Evolutionary conservation across 768 basidiomycete species (phyloP), one percentile per base, ranked within the genome.

Genomic region (Boletellus ananas): DNA sequence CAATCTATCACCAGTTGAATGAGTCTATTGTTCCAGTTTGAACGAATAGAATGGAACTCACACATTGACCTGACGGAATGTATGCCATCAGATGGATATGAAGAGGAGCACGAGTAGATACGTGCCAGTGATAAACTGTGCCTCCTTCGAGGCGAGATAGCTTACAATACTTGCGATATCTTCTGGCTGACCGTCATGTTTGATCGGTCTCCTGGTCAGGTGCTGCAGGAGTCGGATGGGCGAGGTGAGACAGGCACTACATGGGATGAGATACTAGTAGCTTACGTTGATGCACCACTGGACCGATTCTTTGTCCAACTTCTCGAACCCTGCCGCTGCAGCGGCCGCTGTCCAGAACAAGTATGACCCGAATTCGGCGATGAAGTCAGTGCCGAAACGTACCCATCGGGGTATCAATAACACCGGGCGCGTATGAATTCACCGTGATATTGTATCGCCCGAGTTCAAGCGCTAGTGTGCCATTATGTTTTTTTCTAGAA

Each of bases 111-210:
- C 13, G 12, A 37, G 7, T 4, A 6, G 8, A 43, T 21, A 2
- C 43, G 34, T 43, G 31, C 43, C 43, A 8, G 43, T 43, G 10
- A 43, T 43, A 1, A 31, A 70, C 13, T 65, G 60, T 3, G 71
- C 62, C 17, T 65, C 68, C n/a, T 69, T 62, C 8, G 70, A 72
- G 5, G 63, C 70, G 13, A 74, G 58, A 45, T 63, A 73, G 6
- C 71, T 71, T 0, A 72, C 70, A 5, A 67, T 16, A 9, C 58
- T 57, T 18, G 73, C 70, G 8, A 72, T 46, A 31, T 71, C 70
- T 33, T 71, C 65, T 6, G 70, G 63, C 36, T 66, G 54, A 20
- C 63, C 66, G 0, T 43, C 34, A 8, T 47, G 34, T 45, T 56
- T 47, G 21, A 60, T 45, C 16, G 58, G 42, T 29, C 18, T 37